Evolutionary conservation across 495 filamentous ascomycete genomes (phyloP).

Genomic region (Penicillium coprophilum): DNA sequence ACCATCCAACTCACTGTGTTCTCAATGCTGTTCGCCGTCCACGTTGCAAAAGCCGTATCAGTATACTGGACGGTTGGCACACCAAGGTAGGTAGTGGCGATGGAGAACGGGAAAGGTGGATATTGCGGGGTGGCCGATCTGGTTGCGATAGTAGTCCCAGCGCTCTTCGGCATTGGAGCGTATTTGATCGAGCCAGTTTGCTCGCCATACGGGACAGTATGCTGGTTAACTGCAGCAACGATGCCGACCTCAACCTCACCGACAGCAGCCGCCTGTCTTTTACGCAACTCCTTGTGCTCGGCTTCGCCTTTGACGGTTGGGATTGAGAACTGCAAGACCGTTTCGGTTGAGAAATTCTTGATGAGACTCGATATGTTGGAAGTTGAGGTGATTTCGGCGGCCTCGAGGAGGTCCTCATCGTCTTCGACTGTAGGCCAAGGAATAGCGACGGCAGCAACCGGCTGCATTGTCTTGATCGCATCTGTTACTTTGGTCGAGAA

Average conservation of each 20-base stretch:
- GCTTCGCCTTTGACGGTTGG: slow-evolving; percentile 12
- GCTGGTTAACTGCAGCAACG: slow-evolving; percentile 24
- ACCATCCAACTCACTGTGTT: slow-evolving; percentile 58
- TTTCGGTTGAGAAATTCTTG: slow-evolving; percentile 10
- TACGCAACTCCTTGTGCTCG: slow-evolving; percentile 31
- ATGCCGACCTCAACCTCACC: neutral
- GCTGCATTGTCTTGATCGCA: slow-evolving; percentile 41
- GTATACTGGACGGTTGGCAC: slow-evolving; percentile 59
- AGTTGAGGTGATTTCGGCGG: slow-evolving; percentile 8
- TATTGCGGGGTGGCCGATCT: slow-evolving; percentile 55
- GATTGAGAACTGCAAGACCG: slow-evolving; percentile 16
- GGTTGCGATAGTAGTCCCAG: slow-evolving; percentile 63
- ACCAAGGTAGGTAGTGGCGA: slow-evolving; percentile 58
- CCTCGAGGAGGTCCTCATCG: slow-evolving; percentile 15
- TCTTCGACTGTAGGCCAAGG: slow-evolving; percentile 9
- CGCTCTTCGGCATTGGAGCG: slow-evolving; percentile 70
- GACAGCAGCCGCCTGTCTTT: slow-evolving; percentile 25
- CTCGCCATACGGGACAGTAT: slow-evolving; percentile 57
- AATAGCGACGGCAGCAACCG: slow-evolving; percentile 46
- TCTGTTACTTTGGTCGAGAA: slow-evolving; percentile 49
- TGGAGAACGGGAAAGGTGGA: slow-evolving; percentile 59
- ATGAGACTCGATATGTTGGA: slow-evolving; percentile 6
- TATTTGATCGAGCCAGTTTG: slow-evolving; percentile 67
- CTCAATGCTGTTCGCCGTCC: slow-evolving; percentile 53
- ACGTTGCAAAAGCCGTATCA: slow-evolving; percentile 57